Evolutionary conservation across 495 filamentous ascomycete genomes (phyloP), one percentile per base, ranked within the genome.

Genomic region (Trichoderma reesei): DNA sequence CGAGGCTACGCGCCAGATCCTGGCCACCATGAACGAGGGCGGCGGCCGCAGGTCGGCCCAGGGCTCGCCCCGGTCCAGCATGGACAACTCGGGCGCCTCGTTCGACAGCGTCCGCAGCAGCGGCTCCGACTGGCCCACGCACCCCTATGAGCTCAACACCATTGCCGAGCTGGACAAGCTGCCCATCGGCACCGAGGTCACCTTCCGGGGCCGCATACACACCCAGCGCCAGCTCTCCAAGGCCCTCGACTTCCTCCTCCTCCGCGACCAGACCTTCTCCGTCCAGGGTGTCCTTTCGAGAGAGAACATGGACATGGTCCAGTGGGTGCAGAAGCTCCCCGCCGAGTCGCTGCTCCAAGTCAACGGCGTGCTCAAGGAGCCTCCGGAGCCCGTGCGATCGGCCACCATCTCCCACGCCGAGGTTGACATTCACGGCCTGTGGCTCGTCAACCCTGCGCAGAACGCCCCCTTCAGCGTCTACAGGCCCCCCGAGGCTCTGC

Each of bases 231-330:
- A 85, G 63, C 83, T 96, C 79, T 93, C 90, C 74, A 85, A 90
- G 59, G 93, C 93, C 70, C 79, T 97, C 64, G 90, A 88, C 61
- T 98, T 98, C 74, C 79, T 98, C 69, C 82, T 96, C 72, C 83
- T 98, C 62, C 82, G 91, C 60, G 89, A 95, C 75, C 85, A 90
- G 67, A 83, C 85, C 42, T 80, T 85, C 68, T 96, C 91, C 51
- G 83, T 97, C 16, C 93, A 98, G 76, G 92, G 87, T 42, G 85
- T 91, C 70, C 76, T 91, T 59, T 79, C 86, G 18, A 78, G 78
- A 20, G 76, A 81, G 60, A 82, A 74, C 70, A 83, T 70, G 70
- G 80, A 70, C 46, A 71, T 88, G 14, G 88, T 96, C 39, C 93
- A 96, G 74, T 97, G 89, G 84, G 86, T 86, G 14, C 86, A 87